phyloP scores from a whole-genome alignment of 805 yeast genomes.

The Citeromyces matritensis region DNA sequence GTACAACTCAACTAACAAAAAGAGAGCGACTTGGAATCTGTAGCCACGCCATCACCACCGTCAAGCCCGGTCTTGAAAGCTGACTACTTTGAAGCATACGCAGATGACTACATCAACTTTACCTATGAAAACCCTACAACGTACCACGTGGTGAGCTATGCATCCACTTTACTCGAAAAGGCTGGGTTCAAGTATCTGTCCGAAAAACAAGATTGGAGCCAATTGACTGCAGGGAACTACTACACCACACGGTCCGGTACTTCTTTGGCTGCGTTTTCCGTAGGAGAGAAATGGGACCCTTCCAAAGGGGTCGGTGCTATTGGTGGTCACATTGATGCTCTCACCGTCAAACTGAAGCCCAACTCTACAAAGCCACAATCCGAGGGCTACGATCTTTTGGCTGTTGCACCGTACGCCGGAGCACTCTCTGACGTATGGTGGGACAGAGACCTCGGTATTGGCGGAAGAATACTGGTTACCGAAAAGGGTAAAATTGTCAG shows the following conservation, averaged over 20 bases:
- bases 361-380: conserved; percentile 40
- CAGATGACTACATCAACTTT: conserved; percentile 56
- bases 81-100: too few relatives aligned
- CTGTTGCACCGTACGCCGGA: conserved; percentile 78
- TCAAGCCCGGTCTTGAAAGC: too few relatives aligned
- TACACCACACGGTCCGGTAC: conserved; percentile 60
- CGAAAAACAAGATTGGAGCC: conserved; percentile 46
- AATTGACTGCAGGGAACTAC: conserved; percentile 32
- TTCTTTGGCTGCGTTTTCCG: conserved; percentile 49
- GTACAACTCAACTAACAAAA: too few relatives aligned
- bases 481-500: conserved; percentile 18
- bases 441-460: conserved; percentile 79
- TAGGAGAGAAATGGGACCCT: conserved; percentile 55
- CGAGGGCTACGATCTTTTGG: conserved; percentile 66
- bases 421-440: conserved; percentile 54
- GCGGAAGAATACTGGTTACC: conserved; percentile 40
- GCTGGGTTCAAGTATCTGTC: conserved; percentile 52
- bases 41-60: too few relatives aligned
- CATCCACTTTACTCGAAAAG: conserved; percentile 28
- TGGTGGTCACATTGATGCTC: conserved; percentile 67
- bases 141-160: conserved; percentile 49
- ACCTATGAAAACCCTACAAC: conserved; percentile 63
- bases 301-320: conserved; percentile 53
- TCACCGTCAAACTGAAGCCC: conserved; percentile 61
- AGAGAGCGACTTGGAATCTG: too few relatives aligned